Percentiles rank a stretch among this genome's conserved stretches.
These are phyloP conservation scores for Alloteropsis semialata DNA, from an alignment of 176 grass and related monocot genomes.

Conservation along the genomic window DNA sequence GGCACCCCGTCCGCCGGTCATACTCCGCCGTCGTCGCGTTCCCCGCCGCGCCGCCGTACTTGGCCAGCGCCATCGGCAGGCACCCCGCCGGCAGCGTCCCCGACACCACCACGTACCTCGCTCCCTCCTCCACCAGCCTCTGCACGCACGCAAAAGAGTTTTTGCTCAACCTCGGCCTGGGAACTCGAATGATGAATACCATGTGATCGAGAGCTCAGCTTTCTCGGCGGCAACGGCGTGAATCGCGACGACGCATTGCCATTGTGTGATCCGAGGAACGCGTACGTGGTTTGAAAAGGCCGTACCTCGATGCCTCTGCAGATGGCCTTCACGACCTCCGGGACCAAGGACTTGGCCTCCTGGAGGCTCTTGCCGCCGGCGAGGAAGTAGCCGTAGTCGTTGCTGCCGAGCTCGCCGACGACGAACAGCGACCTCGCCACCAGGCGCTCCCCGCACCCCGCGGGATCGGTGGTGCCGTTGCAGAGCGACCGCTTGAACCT, in stretches of 20 bases:
- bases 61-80: constrained; percentile 39
- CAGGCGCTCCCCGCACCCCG: constrained; percentile 19
- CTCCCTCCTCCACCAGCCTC: constrained; percentile 41
- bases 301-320: constrained; percentile 48
- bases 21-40: not conserved
- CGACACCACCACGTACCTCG: constrained; percentile 41
- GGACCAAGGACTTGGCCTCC: constrained; percentile 42
- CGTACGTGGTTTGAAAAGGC: not conserved
- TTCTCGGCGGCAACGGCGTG: not conserved
- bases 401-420: constrained; percentile 62
- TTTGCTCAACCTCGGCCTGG: not conserved
- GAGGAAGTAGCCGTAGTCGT: constrained; percentile 48
- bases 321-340: constrained; percentile 47
- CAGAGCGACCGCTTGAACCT: constrained; percentile 14
- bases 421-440: constrained; percentile 51
- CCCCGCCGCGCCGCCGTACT: not conserved
- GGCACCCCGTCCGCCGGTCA: constrained; percentile 40
- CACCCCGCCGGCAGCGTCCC: constrained; percentile 32
- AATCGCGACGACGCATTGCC: not conserved
- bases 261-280: not conserved
- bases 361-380: constrained; percentile 32
- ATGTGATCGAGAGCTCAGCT: not conserved
- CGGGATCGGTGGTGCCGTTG: not conserved
- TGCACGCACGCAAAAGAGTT: not conserved
- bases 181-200: not conserved